A percentile compares a stretch with the other conserved stretches of the same genome.
phyloP scores from a whole-genome alignment of 345 rosid genomes.

The Cardiospermum halicacabum region DNA sequence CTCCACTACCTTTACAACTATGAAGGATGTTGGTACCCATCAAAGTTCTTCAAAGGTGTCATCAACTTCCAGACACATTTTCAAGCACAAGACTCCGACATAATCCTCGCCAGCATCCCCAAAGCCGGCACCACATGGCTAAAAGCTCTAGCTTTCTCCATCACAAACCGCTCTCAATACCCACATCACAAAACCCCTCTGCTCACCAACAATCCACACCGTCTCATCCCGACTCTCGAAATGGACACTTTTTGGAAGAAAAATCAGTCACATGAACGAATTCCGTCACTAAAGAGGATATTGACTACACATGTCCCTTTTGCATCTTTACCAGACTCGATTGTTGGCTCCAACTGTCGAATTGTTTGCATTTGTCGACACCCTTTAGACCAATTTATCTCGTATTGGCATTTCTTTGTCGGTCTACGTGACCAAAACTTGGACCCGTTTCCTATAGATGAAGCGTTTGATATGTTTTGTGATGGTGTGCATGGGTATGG shows the following conservation, averaged over 20 bases:
- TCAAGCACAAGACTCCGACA: slow-evolving; percentile 15
- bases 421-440: neutral
- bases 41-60: neutral
- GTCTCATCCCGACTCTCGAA: neutral
- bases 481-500: slow-evolving; percentile 15
- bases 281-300: neutral
- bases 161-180: slow-evolving; percentile 12
- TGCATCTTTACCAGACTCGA: slow-evolving; percentile 12
- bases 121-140: slow-evolving; percentile 29
- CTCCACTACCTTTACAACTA: neutral
- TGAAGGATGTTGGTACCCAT: slow-evolving; percentile 7
- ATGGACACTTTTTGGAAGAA: neutral
- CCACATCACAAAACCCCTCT: neutral
- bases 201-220: neutral
- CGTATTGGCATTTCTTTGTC: slow-evolving; percentile 25
- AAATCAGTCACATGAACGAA: neutral
- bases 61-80: slow-evolving; percentile 8
- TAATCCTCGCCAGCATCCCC: slow-evolving; percentile 16
- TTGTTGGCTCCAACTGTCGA: slow-evolving; percentile 15
- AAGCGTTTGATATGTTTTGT: slow-evolving; percentile 24
- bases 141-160: slow-evolving; percentile 22
- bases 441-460: neutral
- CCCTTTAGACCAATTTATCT: slow-evolving; percentile 25
- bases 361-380: slow-evolving; percentile 29
- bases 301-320: slow-evolving; percentile 22